Evolutionary conservation across 2,329 filamentous ascomycete species (phyloP).

Genomic region (Leptographium lundbergii): DNA sequence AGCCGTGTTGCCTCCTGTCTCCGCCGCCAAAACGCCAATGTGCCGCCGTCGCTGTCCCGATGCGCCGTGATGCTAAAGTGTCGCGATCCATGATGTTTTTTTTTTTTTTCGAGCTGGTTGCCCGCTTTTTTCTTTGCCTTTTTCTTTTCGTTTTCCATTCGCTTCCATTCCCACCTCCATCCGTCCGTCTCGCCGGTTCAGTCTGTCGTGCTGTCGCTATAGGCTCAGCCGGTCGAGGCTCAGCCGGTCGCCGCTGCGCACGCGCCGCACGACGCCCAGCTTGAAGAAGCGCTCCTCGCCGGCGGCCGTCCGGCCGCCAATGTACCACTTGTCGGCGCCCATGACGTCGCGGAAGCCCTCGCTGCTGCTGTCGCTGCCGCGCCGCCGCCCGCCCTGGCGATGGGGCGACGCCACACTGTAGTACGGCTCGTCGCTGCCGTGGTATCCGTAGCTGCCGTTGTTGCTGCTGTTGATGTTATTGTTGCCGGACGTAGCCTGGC

Average conservation of each 20-base stretch:
- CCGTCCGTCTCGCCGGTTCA: no score
- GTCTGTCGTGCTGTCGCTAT: slow-evolving; percentile 25
- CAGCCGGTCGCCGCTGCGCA: slow-evolving; percentile 60
- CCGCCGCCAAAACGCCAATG: background rate
- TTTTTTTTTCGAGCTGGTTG: background rate
- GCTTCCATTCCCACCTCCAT: no score
- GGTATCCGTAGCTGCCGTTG: background rate
- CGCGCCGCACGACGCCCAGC: slow-evolving; percentile 60
- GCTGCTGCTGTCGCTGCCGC: slow-evolving; percentile 62
- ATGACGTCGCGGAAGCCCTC: slow-evolving; percentile 64
- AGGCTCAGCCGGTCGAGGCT: slow-evolving; percentile 66
- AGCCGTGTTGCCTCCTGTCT: background rate
- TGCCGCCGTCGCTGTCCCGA: background rate
- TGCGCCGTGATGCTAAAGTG: background rate
- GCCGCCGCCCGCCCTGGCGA: slow-evolving; percentile 27
- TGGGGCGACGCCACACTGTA: slow-evolving; percentile 1
- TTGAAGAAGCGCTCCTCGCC: slow-evolving; percentile 79
- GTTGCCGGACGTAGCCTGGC: background rate
- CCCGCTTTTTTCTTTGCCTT: background rate
- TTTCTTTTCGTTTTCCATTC: background rate
- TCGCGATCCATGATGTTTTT: background rate
- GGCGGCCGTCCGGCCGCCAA: slow-evolving; percentile 60
- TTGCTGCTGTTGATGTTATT: slow-evolving; percentile 5
- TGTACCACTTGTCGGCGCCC: slow-evolving; percentile 69
- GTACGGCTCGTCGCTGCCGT: slow-evolving; percentile 3